Base-by-base conservation (phyloP, 441 rosid genomes). In the Breynia disticha region DNA sequence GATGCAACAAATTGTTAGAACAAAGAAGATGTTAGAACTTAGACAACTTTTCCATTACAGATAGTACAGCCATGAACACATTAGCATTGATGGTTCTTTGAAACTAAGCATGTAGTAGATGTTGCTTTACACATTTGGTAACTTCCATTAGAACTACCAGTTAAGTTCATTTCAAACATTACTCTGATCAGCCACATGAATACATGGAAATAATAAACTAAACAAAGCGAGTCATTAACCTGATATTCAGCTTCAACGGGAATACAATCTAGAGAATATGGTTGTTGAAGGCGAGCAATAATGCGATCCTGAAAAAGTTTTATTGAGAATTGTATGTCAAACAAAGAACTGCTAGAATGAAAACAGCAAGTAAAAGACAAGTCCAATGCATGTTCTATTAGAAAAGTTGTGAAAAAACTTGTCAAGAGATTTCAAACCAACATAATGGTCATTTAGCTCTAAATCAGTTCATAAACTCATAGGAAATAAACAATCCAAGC, bases 171-270 rank as follows among this genome's bases (percentile, higher is more conserved):
- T 28, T 28, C 0, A 4, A 1, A 28, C 5, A 28, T 4, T 28
- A 28, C 35, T 28, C 5, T 0, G 35, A 5, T 28, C 35, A 28
- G 35, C 35, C 35, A 28, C 35, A 9, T 28, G 35, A 28, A 28
- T 28, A 28, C 8, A 28, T 5, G 35, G 7, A 28, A 28, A 1
- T 5, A 28, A 28, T 28, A 4, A 28, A 28, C 35, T 28, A 28
- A n/a, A 28, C 35, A 4, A 3, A 28, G 35, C 1, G 8, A 41
- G 44, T 0, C 44, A 67, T 69, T 50, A 60, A 86, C 98, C 90
- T 93, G 95, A 79, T 77, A 93, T 67, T 93, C 97, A 55, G 98
- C 98, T 82, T 93, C 98, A 46, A 93, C 96, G 3, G 98, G 98
- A 74, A 93, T 93, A 69, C 98, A 93, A 65, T 93, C 98, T 28